A percentile compares a stretch with the other conserved stretches of the same genome.
phyloP scores from a whole-genome alignment of 2,329 filamentous ascomycete genomes.

The Cladophialophora bantiana region DNA sequence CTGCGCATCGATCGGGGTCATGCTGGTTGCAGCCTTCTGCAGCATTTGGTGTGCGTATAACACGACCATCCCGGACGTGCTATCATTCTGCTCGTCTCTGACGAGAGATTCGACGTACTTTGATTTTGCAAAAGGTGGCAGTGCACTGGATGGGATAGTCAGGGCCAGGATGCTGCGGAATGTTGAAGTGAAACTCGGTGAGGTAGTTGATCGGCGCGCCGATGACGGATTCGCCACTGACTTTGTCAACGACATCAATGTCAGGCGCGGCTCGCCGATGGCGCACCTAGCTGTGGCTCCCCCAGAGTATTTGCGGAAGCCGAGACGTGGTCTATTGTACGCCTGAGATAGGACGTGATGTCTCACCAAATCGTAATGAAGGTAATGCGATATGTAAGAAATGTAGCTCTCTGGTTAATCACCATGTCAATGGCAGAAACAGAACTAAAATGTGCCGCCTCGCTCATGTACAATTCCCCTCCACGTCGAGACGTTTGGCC shows the following conservation, averaged over 20 bases:
- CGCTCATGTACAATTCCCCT: too few relatives aligned
- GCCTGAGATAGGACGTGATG: neutral
- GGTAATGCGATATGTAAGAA: neutral
- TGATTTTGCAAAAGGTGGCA: conserved; percentile 24
- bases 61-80: conserved; percentile 32
- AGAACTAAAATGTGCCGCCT: neutral
- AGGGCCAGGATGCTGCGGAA: conserved; percentile 21
- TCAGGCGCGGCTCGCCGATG: neutral
- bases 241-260: conserved; percentile 20
- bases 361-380: neutral
- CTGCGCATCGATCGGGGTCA: conserved; percentile 31
- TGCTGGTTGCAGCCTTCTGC: conserved; percentile 29
- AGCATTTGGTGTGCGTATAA: conserved; percentile 32
- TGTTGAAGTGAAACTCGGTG: conserved; percentile 27
- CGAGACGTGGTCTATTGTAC: conserved; percentile 25
- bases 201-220: conserved; percentile 15
- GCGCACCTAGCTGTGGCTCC: conserved; percentile 23
- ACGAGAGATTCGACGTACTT: conserved; percentile 30
- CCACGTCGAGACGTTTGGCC: neutral
- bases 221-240: conserved; percentile 21
- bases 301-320: conserved; percentile 21
- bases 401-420: neutral
- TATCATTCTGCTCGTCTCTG: conserved; percentile 33
- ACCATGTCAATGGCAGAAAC: neutral
- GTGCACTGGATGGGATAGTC: conserved; percentile 20